Conservation (phyloP, 2,329 filamentous ascomycete genomes). For the Ophiostoma sp. region DNA sequence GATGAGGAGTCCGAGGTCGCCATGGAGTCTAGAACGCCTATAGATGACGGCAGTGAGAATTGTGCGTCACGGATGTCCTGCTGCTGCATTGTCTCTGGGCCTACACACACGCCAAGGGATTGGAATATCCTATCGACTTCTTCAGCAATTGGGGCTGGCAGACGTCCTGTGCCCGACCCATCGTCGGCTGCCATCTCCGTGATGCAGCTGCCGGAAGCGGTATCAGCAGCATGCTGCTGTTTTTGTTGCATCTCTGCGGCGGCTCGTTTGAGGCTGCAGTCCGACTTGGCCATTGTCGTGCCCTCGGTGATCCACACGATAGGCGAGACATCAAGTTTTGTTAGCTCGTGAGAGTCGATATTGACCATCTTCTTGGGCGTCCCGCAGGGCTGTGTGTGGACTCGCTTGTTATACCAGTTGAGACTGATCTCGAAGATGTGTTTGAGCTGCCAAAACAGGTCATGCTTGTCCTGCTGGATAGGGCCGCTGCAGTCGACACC, state of each 20-base stretch:
- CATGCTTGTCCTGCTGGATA: slow-evolving; percentile 16
- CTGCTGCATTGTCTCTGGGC: background rate
- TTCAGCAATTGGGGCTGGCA: background rate
- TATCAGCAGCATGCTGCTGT: background rate
- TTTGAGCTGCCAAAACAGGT: slow-evolving; percentile 27
- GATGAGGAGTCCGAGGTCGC: slow-evolving; percentile 7
- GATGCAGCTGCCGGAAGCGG: background rate
- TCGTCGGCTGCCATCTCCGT: background rate
- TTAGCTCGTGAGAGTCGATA: background rate
- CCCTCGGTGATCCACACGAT: slow-evolving; percentile 20
- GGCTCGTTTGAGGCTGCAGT: background rate
- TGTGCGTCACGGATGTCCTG: background rate
- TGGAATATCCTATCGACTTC: background rate
- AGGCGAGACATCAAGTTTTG: slow-evolving; percentile 20
- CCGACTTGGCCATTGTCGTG: background rate
- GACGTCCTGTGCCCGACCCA: background rate
- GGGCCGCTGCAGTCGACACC: background rate
- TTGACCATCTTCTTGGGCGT: background rate
- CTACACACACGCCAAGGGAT: background rate
- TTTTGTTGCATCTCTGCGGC: background rate
- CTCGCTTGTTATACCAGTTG: slow-evolving; percentile 23
- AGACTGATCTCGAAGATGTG: slow-evolving; percentile 23
- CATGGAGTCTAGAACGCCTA: background rate
- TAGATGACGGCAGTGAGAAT: background rate
- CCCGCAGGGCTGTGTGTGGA: slow-evolving; percentile 5